Evolutionary conservation across 2,329 filamentous ascomycete species (phyloP), one percentile per base, ranked within the genome.

Genomic region (Monosporascus sp.): DNA sequence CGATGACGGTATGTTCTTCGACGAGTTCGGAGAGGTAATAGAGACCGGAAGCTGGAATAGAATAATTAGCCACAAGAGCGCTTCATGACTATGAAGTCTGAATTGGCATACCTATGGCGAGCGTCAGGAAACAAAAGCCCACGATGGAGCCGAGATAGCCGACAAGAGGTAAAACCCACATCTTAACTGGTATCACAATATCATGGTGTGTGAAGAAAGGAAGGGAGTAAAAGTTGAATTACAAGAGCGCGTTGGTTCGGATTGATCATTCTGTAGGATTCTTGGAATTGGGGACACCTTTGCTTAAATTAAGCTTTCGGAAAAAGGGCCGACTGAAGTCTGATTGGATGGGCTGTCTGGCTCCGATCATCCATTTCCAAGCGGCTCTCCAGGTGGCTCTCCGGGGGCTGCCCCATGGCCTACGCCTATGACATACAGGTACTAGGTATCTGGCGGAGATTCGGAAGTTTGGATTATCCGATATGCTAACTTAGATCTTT

Each of bases 11-110:
- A 69, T 99, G 93, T 72, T 99, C 94, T 74, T 99, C 94, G 56
- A 99, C 94, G 16, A 97, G 85, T 72, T 99, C 94, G 24, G 93
- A 97, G 51, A 99, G 87, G 71, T 99, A 99, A 76, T 99, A 99
- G 26, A 99, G 85, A 38, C 94, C 94, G n/a, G 91, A 97, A 40
- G 94, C 94, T 90, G 56, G 46, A 45, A 50, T 59, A 52, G 40
- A 41, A 37, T 53, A 27, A 17, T 67, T 52, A 65, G 58, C 47
- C 51, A 56, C 16, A 27, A 22, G 38, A 37, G 38, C 41, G 46
- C 37, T 14, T 35, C 11, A 14, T 3, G 31, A 35, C 31, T 11
- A 11, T 11, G 11, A 35, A 14, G 31, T 35, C 9, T 7, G 22
- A 37, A 35, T 46, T 37, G 26, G 67, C 72, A 47, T 80, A 90